Conservation (phyloP, 495 filamentous ascomycete genomes). For the Neurospora pannonica region DNA sequence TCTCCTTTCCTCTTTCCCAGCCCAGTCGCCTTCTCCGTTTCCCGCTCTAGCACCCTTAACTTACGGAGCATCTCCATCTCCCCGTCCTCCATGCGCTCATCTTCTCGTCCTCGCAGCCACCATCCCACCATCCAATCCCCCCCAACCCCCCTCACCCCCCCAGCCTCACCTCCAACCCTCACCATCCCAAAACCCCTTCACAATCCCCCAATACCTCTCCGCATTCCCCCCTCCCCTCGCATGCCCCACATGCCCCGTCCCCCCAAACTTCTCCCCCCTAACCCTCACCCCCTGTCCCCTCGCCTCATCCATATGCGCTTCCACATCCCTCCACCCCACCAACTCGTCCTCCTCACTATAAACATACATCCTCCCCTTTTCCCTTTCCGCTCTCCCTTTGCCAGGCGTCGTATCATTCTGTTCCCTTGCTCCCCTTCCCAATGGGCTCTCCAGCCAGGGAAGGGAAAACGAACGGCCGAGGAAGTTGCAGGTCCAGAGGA, state of each 20-base stretch:
- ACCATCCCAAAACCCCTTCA: conserved; percentile 30
- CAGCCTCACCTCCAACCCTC: background rate
- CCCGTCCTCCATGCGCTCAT: too few species aligned
- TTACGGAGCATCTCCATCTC: too few species aligned
- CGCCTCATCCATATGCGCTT: conserved; percentile 29
- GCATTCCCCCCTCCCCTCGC: conserved; percentile 19
- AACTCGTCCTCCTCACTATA: conserved; percentile 31
- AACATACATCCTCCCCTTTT: conserved; percentile 32
- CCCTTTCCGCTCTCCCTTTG: conserved; percentile 10
- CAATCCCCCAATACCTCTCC: conserved; percentile 33
- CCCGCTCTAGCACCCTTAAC: too few species aligned
- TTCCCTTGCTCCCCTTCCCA: conserved; percentile 13
- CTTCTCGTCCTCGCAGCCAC: too few species aligned
- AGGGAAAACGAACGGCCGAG: background rate
- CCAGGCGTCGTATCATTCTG: conserved; percentile 16
- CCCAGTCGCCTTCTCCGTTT: too few species aligned
- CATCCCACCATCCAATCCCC: too few species aligned
- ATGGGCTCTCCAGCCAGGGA: conserved; percentile 11
- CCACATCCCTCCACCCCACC: conserved; percentile 31
- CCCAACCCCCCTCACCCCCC: background rate
- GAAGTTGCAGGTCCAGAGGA: conserved; percentile 12
- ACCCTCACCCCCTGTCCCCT: conserved; percentile 20
- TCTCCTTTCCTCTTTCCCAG: too few species aligned
- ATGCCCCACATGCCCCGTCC: conserved; percentile 34
- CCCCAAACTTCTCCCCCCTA: conserved; percentile 25